Evolutionary conservation across 345 rosid genomes (phyloP).

Genomic region (Euphorbia lathyris): DNA sequence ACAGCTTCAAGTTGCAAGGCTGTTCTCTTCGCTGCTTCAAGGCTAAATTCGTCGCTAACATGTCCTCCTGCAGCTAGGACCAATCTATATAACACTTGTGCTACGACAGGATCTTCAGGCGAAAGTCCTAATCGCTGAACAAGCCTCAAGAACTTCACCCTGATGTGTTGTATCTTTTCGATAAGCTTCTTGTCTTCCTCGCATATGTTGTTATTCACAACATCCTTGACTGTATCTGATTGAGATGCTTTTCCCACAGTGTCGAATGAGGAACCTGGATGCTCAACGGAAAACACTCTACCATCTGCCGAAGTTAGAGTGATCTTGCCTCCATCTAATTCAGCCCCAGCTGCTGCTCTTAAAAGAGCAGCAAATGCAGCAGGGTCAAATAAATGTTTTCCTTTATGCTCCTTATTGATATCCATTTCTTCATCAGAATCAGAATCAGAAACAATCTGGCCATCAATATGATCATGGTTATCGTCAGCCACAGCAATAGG

Average conservation of each 20-base stretch:
- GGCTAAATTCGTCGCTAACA: conserved; percentile 25
- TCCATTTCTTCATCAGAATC: conserved; percentile 24
- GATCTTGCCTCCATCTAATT: conserved; percentile 18
- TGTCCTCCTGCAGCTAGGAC: conserved; percentile 28
- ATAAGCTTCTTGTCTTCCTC: conserved; percentile 46
- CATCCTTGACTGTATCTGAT: conserved; percentile 11
- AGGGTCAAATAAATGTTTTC: conserved; percentile 27
- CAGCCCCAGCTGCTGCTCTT: conserved; percentile 31
- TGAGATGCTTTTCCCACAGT: conserved; percentile 10
- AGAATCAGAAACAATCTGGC: conserved; percentile 5
- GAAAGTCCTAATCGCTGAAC: conserved; percentile 40
- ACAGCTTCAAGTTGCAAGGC: conserved; percentile 43
- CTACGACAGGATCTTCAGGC: conserved; percentile 41
- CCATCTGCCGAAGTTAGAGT: conserved; percentile 17
- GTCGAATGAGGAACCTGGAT: conserved; percentile 21
- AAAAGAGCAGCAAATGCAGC: conserved; percentile 32
- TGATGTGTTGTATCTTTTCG: conserved; percentile 43
- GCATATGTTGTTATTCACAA: conserved; percentile 21
- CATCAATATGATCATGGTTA: conserved; percentile 26
- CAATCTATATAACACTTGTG: conserved; percentile 38
- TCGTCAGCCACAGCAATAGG: conserved; percentile 16
- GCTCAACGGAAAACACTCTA: conserved; percentile 20
- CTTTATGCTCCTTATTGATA: conserved; percentile 16
- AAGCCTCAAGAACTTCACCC: conserved; percentile 58
- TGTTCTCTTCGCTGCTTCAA: conserved; percentile 34